Evolutionary conservation across 345 rosid genomes (phyloP).

Genomic region (Camelina sativa): DNA sequence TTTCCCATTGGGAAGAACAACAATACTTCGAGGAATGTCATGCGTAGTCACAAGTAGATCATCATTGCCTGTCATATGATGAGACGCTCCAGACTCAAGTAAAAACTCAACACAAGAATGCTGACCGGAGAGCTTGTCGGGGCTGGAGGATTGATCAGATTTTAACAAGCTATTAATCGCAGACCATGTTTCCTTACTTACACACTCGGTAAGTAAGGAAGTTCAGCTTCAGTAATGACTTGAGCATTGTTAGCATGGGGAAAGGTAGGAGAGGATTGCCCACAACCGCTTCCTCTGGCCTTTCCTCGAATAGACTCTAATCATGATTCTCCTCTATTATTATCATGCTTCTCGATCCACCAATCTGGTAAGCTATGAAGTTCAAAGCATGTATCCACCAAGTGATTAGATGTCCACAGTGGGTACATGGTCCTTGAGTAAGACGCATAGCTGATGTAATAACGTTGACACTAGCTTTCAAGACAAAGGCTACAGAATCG

Average conservation of each 20-base stretch:
- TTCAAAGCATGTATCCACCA: not conserved
- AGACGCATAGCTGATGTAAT: not conserved
- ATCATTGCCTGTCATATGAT: too few species aligned
- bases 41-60: too few species aligned
- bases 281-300: not conserved
- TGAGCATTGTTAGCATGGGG: not conserved
- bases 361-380: not conserved
- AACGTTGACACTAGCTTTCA: not conserved
- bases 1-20: too few species aligned
- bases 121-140: not conserved
- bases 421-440: not conserved
- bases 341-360: not conserved
- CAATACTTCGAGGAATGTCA: too few species aligned
- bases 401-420: not conserved
- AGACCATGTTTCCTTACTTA: not conserved
- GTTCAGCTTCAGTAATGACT: not conserved
- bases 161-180: not conserved
- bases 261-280: not conserved
- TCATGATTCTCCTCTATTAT: not conserved
- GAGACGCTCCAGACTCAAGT: too few species aligned
- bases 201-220: not conserved
- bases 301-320: not conserved
- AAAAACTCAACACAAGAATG: too few species aligned
- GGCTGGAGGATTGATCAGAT: not conserved
- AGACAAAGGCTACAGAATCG: accelerated